A percentile compares a stretch with the other conserved stretches of the same genome.
phyloP scores from a whole-genome alignment of 2,329 filamentous ascomycete species.

The Cordyceps farinosa region DNA sequence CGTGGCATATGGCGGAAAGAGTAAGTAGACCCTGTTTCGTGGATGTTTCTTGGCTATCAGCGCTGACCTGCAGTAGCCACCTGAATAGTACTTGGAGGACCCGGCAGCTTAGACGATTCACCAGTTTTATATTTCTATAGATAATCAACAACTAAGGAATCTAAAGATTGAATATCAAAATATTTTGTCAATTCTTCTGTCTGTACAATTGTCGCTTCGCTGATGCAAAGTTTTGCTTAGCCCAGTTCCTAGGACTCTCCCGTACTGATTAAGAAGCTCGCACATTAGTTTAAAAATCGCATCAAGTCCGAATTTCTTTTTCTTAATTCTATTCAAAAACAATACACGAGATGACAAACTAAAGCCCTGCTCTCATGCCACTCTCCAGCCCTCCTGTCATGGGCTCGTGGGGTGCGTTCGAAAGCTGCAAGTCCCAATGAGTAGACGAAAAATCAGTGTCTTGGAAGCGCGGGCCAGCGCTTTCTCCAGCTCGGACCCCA shows the following conservation, averaged over 20 bases:
- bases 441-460: not conserved
- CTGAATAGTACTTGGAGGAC: not conserved
- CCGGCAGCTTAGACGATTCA: too few species aligned
- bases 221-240: too few species aligned
- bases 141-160: too few species aligned
- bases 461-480: constrained; percentile 7
- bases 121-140: too few species aligned
- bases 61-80: not conserved
- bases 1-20: constrained; percentile 8
- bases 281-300: too few species aligned
- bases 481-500: constrained; percentile 10
- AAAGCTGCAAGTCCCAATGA: not conserved
- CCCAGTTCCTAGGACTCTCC: too few species aligned
- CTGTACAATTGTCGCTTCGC: too few species aligned
- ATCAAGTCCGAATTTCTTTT: not conserved
- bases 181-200: too few species aligned
- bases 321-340: not conserved
- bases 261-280: too few species aligned
- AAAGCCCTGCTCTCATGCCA: not conserved
- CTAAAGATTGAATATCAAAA: too few species aligned
- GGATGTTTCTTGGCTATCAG: not conserved
- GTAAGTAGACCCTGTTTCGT: not conserved
- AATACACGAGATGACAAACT: not conserved
- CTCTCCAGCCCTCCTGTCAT: too few species aligned
- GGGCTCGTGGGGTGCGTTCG: not conserved